A percentile compares a stretch with the other conserved stretches of the same genome.
These are phyloP conservation scores for Galerina sulciceps DNA, from an alignment of 768 basidiomycete genomes.

Conservation along the genomic window DNA sequence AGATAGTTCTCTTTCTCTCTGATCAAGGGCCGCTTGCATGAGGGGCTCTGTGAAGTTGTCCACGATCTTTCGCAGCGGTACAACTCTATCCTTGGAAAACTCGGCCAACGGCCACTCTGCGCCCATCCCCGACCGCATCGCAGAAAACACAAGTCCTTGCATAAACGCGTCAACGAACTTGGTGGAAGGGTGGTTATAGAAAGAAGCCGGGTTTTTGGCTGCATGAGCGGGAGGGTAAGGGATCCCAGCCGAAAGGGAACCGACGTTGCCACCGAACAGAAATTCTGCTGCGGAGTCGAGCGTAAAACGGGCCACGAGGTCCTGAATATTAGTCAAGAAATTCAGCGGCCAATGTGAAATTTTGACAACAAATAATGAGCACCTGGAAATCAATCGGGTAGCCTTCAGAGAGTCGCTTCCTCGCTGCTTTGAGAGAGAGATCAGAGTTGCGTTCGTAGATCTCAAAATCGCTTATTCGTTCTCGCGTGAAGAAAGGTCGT, in stretches of 20 bases:
- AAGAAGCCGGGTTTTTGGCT: conserved; percentile 27
- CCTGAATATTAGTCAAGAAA: conserved; percentile 29
- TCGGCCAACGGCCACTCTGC: conserved; percentile 42
- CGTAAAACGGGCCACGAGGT: conserved; percentile 54
- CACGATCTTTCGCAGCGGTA: conserved; percentile 46
- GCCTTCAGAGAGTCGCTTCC: conserved; percentile 45
- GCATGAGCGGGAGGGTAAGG: conserved; percentile 47
- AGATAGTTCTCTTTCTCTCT: conserved; percentile 5
- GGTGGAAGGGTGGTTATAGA: conserved; percentile 40
- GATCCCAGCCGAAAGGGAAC: conserved; percentile 52
- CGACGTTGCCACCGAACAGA: conserved; percentile 57
- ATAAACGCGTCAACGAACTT: conserved; percentile 54
- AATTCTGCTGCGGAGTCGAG: conserved; percentile 67
- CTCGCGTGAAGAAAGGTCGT: conserved; percentile 69
- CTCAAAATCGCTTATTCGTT: conserved; percentile 61
- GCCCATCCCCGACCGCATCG: conserved; percentile 43
- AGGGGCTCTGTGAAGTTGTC: conserved; percentile 54
- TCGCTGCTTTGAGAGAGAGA: conserved; percentile 45
- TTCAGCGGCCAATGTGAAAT: background rate
- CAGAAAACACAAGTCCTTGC: conserved; percentile 42
- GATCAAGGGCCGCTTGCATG: conserved; percentile 41
- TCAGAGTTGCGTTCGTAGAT: conserved; percentile 59
- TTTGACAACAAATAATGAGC: background rate
- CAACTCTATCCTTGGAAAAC: conserved; percentile 51
- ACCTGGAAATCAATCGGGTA: conserved; percentile 64